Evolutionary conservation across 2,329 filamentous ascomycete species (phyloP).

Genomic region (Phaeosphaeriaceae sp.): DNA sequence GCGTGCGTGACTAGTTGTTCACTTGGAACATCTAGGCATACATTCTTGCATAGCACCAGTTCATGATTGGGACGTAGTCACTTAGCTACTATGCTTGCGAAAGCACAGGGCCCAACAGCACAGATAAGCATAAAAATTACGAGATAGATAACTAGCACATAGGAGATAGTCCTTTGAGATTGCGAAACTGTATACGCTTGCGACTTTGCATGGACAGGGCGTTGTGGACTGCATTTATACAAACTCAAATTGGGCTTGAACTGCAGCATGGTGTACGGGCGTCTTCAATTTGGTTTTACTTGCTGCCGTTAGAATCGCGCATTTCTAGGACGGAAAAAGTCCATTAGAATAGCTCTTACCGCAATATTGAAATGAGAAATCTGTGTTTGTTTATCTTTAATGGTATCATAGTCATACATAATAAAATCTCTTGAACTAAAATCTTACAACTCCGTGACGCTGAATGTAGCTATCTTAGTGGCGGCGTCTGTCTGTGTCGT

Average conservation of each 20-base stretch:
- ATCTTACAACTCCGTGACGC: no score
- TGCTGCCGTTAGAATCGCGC: neutral
- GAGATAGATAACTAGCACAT: neutral
- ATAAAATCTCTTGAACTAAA: neutral
- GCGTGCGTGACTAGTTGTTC: slow-evolving; percentile 60
- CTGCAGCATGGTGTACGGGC: no score
- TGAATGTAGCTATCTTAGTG: slow-evolving; percentile 12
- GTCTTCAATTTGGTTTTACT: neutral
- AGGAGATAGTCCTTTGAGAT: neutral
- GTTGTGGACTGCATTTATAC: neutral
- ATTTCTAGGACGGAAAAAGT: no score
- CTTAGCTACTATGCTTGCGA: neutral
- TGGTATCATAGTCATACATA: neutral
- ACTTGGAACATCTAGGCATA: no score
- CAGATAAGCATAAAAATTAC: neutral
- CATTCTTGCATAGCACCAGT: neutral
- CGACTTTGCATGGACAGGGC: neutral
- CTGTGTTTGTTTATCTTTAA: no score
- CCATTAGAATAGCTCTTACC: no score
- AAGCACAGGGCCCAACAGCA: neutral
- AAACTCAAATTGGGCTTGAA: slow-evolving; percentile 1
- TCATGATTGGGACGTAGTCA: neutral
- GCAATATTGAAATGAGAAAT: no score
- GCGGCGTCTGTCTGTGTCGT: slow-evolving; percentile 44
- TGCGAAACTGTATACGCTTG: neutral